Conservation (phyloP, 495 filamentous ascomycete genomes). For the Bacidia rubella region DNA sequence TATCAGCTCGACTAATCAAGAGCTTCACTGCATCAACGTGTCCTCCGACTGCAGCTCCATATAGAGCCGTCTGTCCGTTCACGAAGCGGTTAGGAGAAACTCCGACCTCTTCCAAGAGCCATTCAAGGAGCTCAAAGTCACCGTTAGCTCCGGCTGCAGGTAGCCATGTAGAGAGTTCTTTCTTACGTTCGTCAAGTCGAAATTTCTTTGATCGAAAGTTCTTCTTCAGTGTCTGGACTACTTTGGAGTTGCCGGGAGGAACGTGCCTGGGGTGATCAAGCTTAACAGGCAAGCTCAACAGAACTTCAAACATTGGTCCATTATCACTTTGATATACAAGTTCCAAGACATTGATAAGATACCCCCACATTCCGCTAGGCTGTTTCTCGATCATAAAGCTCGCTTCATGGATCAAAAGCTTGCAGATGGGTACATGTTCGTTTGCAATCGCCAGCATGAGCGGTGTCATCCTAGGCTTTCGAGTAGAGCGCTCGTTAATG, state of each 20-base stretch:
- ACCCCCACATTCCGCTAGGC: background rate
- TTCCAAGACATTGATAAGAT: background rate
- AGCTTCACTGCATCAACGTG: background rate
- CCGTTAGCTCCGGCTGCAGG: background rate
- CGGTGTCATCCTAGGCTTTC: background rate
- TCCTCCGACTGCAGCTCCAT: background rate
- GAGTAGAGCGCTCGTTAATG: background rate
- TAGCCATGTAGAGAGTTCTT: background rate
- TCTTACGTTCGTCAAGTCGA: background rate
- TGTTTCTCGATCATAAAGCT: background rate
- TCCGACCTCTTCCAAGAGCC: background rate
- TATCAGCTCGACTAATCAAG: background rate
- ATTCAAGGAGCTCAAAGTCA: background rate
- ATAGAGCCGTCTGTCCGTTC: background rate
- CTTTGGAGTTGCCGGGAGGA: background rate
- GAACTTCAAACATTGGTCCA: background rate
- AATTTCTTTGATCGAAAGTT: background rate
- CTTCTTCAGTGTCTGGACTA: background rate
- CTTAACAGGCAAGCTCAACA: background rate
- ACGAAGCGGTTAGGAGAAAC: background rate
- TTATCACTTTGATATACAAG: background rate
- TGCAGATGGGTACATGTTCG: background rate
- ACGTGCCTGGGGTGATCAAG: background rate
- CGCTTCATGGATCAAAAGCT: background rate
- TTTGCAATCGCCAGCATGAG: background rate